Base-by-base conservation (phyloP, 495 filamentous ascomycete species). In the Aspergillus conjunctus region DNA sequence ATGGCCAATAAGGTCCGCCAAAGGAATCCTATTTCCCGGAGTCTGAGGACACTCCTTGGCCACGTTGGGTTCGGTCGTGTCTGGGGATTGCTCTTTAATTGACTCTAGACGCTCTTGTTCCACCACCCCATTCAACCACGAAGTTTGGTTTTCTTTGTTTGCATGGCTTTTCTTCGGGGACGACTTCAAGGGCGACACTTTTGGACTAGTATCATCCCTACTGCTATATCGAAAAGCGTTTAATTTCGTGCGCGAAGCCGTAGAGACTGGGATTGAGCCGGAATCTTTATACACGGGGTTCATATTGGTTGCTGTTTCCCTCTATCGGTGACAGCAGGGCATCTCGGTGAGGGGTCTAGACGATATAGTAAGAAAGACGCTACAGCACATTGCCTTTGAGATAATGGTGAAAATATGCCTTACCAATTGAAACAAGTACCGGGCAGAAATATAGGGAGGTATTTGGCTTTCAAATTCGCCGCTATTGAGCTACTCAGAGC, bases 1-100 rank as follows among this genome's bases (percentile, higher is more conserved):
- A 66, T 87, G 87, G 44, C 88, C 87, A 59, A 97, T 88, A 20
- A 98, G 77, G 60, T 96, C 91, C 32, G 87, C 86, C 63, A 96
- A 83, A 46, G 90, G 84, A 34, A 95, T 77, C 45, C 88, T 82
- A 31, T 85, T 84, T 17, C 86, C 84, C 0, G 93, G 93, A 3
- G 93, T 96, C 44, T 85, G 86, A 4, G 89, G 82, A 60, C 81
- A 79, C 71, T 86, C 73, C 53, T 77, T 80, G 41, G 63, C 54
- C 2, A 69, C 64, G 43, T 79, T 79, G 7, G 61, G 32, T 26
- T 75, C 73, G 48, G 72, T 68, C 17, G 46, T 62, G 48, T 73
- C 67, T 41, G 65, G 64, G 45, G 62, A 49, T 59, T 76, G 66
- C 51, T 60, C 54, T 57, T 66, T 68, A 50, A 62, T 64, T 12